Base-by-base conservation (phyloP, 805 yeast species). In the Starmerella lactis-condensi region DNA sequence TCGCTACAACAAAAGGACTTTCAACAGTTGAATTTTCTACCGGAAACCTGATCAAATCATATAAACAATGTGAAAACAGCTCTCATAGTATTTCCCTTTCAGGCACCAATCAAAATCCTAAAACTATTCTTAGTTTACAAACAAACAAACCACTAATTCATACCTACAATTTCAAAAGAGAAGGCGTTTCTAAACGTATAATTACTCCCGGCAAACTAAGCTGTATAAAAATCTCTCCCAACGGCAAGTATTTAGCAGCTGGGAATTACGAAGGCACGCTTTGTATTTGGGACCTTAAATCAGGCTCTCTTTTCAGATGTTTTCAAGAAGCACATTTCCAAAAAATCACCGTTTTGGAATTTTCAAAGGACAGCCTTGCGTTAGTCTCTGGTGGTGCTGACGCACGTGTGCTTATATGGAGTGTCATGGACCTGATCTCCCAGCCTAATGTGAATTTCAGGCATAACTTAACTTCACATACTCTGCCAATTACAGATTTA, bases 311-410 rank as follows among this genome's bases (percentile, higher is more conserved):
- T 28, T 46, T 83, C 16, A 60, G 67, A 28, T 91, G 70, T 4
- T 70, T 69, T 46, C 19, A 28, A 4, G 83, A 77, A 30, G 73
- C 79, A 1, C 96, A 85, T 55, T 85, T 79, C 51, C 95, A 85
- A 53, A 60, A 64, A 5, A 64, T 81, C 6, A 63, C 73, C 0
- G 62, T 60, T 20, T 50, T 85, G 22, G 62, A 60, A 40, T 69
- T 76, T 44, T 57, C 76, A 1, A 40, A 54, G 9, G 76, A 81
- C 46, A 75, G 74, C 2, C 65, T 71, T 15, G 72, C 67, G 34
- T 48, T 85, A 26, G 63, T 76, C 5, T 66, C 83, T 4, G 78
- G 75, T n/a, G 79, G 92, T 42, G 62, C 61, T 25, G 98, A 85
- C 56, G 70, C 93, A 1, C 61, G 94, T 39, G 64, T 75, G 11